Evolutionary conservation across 345 rosid genomes (phyloP), one percentile per base, ranked within the genome.

Genomic region (Rubroshorea leprosula): DNA sequence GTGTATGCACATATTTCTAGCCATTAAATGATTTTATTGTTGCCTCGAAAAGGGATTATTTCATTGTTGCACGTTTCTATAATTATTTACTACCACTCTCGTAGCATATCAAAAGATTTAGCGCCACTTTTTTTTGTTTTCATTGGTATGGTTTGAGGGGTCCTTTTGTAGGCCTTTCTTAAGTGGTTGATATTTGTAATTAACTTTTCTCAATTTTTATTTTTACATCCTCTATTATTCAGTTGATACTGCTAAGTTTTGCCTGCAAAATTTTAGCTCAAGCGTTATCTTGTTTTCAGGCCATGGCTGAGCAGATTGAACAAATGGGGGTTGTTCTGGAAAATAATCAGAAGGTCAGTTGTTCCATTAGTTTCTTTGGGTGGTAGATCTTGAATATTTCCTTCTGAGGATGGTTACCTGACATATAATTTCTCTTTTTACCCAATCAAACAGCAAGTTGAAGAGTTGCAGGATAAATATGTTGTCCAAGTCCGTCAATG

Each of bases 231-330:
- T 54, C 35, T 5, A 24, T 59, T 26, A 27, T 48, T 49, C 50
- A n/a, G 24, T 18, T 23, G 21, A 23, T 38, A 23, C 21, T 49
- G 48, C 35, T 29, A 29, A 29, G 9, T 3, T n/a, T n/a, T n/a
- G 35, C 9, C 4, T 29, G 4, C 9, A 3, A 35, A 35, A 35
- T n/a, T 35, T 3, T 49, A 14, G 6, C 39, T 22, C 31, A n/a
- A n/a, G n/a, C n/a, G n/a, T n/a, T n/a, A n/a, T 63, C 14, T 44
- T 44, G 17, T 67, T 17, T 54, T 63, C 65, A 94, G 99, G 85
- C 90, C 35, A 87, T 94, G 97, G 78, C 86, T 19, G 99, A 90
- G 46, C 96, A 85, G 62, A 87, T 94, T 61, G 99, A 94, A 61
- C 96, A 87, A 65, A 77, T 90, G 90, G 84, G 82, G 25, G 66